A percentile compares a stretch with the other conserved stretches of the same genome.
Conservation (phyloP, 441 rosid species). For the Adansonia gregorii region DNA sequence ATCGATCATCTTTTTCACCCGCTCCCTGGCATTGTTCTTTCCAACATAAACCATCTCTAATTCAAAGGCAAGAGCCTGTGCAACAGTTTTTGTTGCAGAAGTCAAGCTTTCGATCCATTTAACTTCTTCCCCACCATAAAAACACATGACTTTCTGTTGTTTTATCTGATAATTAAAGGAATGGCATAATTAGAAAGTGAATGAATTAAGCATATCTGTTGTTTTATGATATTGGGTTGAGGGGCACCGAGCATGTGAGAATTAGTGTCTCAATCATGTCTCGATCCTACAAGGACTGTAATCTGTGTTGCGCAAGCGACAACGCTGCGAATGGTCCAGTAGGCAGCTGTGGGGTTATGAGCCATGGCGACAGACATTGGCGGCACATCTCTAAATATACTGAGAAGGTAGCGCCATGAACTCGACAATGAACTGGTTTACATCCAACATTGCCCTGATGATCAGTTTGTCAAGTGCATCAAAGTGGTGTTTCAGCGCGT, state of each 20-base stretch:
- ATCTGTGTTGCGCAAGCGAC: constrained; percentile 46
- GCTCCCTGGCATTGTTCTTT: constrained; percentile 36
- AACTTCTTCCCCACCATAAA: constrained; percentile 47
- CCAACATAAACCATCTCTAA: constrained; percentile 30
- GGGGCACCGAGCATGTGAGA: background rate
- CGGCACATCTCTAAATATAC: constrained; percentile 32
- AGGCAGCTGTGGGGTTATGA: constrained; percentile 44
- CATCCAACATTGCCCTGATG: constrained; percentile 38
- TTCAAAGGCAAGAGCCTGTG: constrained; percentile 20
- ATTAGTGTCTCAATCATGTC: constrained; percentile 40
- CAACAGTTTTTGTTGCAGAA: constrained; percentile 22
- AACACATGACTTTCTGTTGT: constrained; percentile 34
- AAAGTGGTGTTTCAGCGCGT: constrained; percentile 37
- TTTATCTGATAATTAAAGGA: constrained; percentile 24
- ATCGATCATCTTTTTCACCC: constrained; percentile 24
- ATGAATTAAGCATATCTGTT: background rate
- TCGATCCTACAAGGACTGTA: constrained; percentile 36
- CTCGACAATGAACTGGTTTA: constrained; percentile 39
- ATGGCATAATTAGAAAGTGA: background rate
- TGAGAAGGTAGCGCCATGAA: constrained; percentile 38
- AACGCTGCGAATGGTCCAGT: constrained; percentile 52
- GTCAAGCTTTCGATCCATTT: constrained; percentile 48
- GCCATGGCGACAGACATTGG: constrained; percentile 40
- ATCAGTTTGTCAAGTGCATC: constrained; percentile 40
- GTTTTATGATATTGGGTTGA: background rate